These are phyloP conservation scores for Puccinia hordei DNA, from an alignment of 1,284 basidiomycete species.

Conservation along the genomic window DNA sequence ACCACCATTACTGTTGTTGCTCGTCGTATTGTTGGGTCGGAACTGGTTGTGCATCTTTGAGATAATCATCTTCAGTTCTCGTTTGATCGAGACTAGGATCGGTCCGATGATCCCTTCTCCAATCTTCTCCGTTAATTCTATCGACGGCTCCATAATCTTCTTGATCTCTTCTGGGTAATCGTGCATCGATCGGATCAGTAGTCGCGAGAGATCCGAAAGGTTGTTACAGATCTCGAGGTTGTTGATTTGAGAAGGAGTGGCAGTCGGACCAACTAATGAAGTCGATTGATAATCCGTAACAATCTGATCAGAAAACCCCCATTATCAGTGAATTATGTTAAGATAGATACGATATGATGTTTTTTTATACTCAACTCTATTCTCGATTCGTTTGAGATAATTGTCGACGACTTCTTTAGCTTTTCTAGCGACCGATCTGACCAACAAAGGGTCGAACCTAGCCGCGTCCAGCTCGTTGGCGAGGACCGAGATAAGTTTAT, in stretches of 20 bases:
- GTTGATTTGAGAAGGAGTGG: constrained; percentile 73
- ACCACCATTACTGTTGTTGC: too few relatives aligned
- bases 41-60: constrained; percentile 68
- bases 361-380: constrained; percentile 64
- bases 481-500: constrained; percentile 71
- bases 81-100: constrained; percentile 71
- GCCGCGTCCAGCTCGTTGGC: constrained; percentile 90
- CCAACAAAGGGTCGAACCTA: constrained; percentile 84
- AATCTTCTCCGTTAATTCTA: constrained; percentile 67
- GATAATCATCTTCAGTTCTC: constrained; percentile 76
- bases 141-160: constrained; percentile 66
- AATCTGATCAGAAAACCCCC: constrained; percentile 63
- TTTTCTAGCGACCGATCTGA: constrained; percentile 75
- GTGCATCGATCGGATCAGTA: constrained; percentile 70
- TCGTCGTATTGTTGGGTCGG: constrained; percentile 72
- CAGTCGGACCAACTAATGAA: constrained; percentile 72
- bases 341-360: too few relatives aligned
- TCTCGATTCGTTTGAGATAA: constrained; percentile 68
- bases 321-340: not conserved
- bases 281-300: constrained; percentile 75
- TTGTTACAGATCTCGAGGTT: constrained; percentile 79
- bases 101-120: constrained; percentile 72
- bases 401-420: constrained; percentile 70
- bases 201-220: constrained; percentile 73
- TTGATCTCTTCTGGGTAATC: constrained; percentile 66